phyloP scores from a whole-genome alignment of 805 yeast genomes.

The Pichia californica region DNA sequence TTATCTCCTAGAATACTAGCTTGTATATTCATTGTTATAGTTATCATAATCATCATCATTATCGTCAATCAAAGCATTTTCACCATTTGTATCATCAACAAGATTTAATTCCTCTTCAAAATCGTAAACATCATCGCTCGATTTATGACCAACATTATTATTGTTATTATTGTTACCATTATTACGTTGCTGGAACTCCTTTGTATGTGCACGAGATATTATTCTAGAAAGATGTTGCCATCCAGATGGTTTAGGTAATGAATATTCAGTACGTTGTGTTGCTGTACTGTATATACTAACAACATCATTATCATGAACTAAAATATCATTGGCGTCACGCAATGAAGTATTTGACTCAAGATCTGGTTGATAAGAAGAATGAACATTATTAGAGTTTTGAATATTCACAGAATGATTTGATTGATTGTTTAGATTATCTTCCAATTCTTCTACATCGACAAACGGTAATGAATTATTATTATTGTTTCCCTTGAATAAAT shows the following conservation, averaged over 20 bases:
- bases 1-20: too few species aligned
- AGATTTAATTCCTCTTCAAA: neutral
- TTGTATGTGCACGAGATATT: constrained; percentile 71
- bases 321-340: neutral
- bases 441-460: neutral
- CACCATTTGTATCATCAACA: neutral
- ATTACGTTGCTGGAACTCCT: constrained; percentile 64
- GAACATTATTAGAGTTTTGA: too few species aligned
- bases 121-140: neutral
- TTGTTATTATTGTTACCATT: neutral
- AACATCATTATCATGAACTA: neutral
- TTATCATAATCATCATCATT: neutral
- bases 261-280: constrained; percentile 4
- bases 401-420: neutral
- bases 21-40: too few species aligned
- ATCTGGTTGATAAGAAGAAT: too few species aligned
- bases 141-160: neutral
- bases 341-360: neutral
- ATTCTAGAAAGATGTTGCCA: constrained; percentile 40
- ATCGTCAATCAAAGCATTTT: neutral
- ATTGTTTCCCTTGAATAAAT: neutral
- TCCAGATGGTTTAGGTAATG: constrained; percentile 5
- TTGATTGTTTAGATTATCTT: neutral
- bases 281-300: constrained; percentile 26
- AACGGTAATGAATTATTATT: neutral